A percentile compares a stretch with the other conserved stretches of the same genome.
phyloP scores from a whole-genome alignment of 441 rosid genomes.

The Pelargonium fulgidum region DNA sequence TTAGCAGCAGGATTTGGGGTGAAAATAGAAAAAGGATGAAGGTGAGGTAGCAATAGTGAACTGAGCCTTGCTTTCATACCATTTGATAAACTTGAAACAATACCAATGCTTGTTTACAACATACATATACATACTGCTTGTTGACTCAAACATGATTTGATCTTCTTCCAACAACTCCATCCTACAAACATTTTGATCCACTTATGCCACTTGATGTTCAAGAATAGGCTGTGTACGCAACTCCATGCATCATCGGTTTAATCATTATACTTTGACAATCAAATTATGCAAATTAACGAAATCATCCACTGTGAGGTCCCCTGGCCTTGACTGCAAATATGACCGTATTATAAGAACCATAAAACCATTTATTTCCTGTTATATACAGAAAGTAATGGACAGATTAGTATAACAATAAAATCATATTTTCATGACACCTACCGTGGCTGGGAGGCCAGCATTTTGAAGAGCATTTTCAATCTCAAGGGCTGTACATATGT shows the following conservation, averaged over 20 bases:
- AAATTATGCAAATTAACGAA: constrained; percentile 72
- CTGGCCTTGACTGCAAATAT: constrained; percentile 73
- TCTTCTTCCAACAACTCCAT: too few relatives aligned
- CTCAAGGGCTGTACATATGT: constrained; percentile 51
- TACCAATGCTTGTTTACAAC: too few relatives aligned
- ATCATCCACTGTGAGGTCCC: constrained; percentile 75
- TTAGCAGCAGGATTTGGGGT: too few relatives aligned
- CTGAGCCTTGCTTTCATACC: too few relatives aligned
- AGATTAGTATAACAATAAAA: not conserved
- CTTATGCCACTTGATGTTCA: too few relatives aligned
- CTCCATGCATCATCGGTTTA: not conserved
- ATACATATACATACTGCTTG: too few relatives aligned
- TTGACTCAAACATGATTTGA: too few relatives aligned
- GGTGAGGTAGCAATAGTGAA: too few relatives aligned
- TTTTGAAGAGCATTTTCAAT: constrained; percentile 69
- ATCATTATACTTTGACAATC: constrained; percentile 21
- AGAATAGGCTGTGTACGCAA: too few relatives aligned
- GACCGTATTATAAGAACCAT: not conserved
- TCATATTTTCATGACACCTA: constrained; percentile 26
- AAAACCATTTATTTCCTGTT: not conserved
- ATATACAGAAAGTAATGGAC: not conserved
- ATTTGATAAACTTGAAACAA: too few relatives aligned
- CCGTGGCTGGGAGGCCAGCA: constrained; percentile 63
- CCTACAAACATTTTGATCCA: too few relatives aligned
- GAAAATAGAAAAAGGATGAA: too few relatives aligned